A percentile compares a stretch with the other conserved stretches of the same genome.
phyloP scores from a whole-genome alignment of 441 rosid species.

The Lepidium campestre region DNA sequence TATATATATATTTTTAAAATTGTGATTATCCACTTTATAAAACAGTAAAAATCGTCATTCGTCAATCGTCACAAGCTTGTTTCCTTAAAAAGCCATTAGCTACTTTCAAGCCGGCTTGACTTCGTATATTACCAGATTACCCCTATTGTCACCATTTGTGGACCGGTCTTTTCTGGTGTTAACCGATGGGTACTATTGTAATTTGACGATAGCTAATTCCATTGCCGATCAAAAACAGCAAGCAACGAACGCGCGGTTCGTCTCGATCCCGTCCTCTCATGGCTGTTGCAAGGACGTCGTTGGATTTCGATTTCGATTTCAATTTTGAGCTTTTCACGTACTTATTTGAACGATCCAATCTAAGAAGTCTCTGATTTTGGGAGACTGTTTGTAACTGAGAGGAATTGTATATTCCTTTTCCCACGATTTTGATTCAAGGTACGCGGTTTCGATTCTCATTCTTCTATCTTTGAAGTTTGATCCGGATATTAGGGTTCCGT shows the following conservation, averaged over 20 bases:
- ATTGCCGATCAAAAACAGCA: conserved; percentile 90
- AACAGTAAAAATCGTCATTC: conserved; percentile 3
- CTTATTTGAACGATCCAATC: conserved; percentile 28
- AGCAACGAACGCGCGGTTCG: conserved; percentile 40
- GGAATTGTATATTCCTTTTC: neutral
- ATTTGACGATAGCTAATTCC: conserved; percentile 32
- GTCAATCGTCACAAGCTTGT: conserved; percentile 27
- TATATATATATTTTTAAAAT: neutral
- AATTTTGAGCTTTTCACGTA: conserved; percentile 38
- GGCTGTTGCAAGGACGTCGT: conserved; percentile 51
- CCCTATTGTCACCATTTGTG: conserved; percentile 17
- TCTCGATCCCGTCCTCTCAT: conserved; percentile 52
- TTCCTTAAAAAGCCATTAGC: conserved; percentile 32
- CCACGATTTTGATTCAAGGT: conserved; percentile 28
- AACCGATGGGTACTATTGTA: conserved; percentile 43
- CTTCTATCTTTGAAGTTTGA: conserved; percentile 22
- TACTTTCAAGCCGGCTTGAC: conserved; percentile 45
- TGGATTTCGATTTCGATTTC: conserved; percentile 43
- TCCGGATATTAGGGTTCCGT: conserved; percentile 36
- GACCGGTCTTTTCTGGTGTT: neutral
- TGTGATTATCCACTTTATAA: conserved; percentile 7
- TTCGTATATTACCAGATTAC: conserved; percentile 31
- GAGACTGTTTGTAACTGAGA: neutral
- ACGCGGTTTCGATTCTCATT: conserved; percentile 13
- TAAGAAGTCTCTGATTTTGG: conserved; percentile 1